Conservation (phyloP, 305 asterid species). For the Petunia hybrid region DNA sequence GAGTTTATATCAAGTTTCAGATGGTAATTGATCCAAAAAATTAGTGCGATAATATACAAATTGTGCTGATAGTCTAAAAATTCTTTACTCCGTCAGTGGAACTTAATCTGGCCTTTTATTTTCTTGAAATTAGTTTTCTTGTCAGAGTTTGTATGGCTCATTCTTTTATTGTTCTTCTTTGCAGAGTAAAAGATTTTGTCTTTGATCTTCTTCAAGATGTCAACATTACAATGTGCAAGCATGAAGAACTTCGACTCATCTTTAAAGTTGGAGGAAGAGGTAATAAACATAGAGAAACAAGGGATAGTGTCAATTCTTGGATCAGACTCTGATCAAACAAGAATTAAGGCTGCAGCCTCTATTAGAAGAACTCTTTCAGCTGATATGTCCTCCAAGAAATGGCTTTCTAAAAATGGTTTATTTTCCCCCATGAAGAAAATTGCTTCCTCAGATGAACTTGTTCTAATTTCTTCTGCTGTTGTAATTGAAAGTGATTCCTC, state of each 20-base stretch:
- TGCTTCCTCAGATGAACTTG: constrained; percentile 41
- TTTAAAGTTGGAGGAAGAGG: background rate
- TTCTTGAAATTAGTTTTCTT: background rate
- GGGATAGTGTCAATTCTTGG: constrained; percentile 64
- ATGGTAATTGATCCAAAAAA: too few relatives aligned
- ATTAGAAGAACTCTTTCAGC: constrained; percentile 69
- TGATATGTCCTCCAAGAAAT: constrained; percentile 72
- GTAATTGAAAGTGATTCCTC: constrained; percentile 10
- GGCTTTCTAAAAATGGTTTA: constrained; percentile 62
- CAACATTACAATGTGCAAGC: background rate
- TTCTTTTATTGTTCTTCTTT: background rate
- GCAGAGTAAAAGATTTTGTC: background rate
- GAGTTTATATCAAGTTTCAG: too few relatives aligned
- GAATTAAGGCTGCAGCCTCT: constrained; percentile 35
- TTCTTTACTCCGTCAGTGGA: too few relatives aligned
- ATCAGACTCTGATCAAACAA: constrained; percentile 44
- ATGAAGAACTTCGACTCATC: background rate
- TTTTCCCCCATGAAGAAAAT: constrained; percentile 46
- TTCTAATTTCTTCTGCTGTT: background rate
- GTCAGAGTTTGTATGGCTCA: background rate
- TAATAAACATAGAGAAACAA: constrained; percentile 33
- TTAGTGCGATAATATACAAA: too few relatives aligned
- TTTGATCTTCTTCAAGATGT: constrained; percentile 17
- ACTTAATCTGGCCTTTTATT: too few relatives aligned
- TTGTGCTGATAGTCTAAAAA: too few relatives aligned